A percentile compares a stretch with the other conserved stretches of the same genome.
Evolutionary conservation across 257 asterid genomes (phyloP).

Genomic region (Solanum sitiens): DNA sequence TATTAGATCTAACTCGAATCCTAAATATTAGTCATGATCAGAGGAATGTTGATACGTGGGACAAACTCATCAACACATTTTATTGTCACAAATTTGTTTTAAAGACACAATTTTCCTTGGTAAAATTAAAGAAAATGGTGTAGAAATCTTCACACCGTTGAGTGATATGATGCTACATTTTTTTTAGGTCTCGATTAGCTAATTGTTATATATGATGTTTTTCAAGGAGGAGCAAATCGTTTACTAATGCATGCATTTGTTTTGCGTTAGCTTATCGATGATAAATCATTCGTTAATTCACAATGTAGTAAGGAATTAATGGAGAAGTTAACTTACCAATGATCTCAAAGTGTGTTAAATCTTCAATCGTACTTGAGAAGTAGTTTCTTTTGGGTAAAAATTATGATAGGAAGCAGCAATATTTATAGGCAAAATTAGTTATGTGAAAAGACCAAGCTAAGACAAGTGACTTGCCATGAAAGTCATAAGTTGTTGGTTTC

Average conservation of each 20-base stretch:
- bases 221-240: not conserved
- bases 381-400: not conserved
- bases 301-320: not conserved
- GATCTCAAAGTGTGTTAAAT: not conserved
- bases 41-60: not conserved
- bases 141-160: not conserved
- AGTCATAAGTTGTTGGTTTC: not conserved
- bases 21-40: not conserved
- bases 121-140: not conserved
- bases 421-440: not conserved
- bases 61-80: not conserved
- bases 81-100: not conserved
- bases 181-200: not conserved
- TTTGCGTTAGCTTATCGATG: not conserved
- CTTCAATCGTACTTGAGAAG: not conserved
- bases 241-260: not conserved
- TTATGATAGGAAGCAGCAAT: not conserved
- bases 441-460: not conserved
- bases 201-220: not conserved
- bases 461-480: constrained; percentile 2
- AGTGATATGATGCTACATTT: not conserved
- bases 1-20: not conserved
- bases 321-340: not conserved
- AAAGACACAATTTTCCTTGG: not conserved
- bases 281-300: not conserved